Conservation (phyloP, 129 eudicot genomes). For the Pittosporum tobira region DNA sequence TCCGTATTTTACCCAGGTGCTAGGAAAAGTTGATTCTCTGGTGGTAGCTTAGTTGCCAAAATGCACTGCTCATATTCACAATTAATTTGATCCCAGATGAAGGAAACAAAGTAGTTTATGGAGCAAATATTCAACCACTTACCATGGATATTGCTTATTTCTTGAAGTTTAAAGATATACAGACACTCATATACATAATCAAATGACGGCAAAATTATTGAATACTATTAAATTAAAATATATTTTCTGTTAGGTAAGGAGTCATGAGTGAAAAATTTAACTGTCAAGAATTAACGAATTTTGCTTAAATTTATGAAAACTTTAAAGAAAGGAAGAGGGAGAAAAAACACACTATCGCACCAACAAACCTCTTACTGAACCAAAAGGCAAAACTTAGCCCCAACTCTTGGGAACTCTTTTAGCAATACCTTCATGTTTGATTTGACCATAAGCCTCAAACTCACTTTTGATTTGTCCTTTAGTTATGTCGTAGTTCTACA, state of each 20-base stretch:
- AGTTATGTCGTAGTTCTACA: constrained; percentile 92
- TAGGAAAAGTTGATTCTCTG: constrained; percentile 50
- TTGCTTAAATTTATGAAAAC: no score
- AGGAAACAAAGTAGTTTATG: constrained; percentile 21
- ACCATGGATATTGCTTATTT: constrained; percentile 25
- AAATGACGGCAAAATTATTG: no score
- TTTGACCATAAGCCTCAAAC: constrained; percentile 99
- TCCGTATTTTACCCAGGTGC: constrained; percentile 48
- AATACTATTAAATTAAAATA: no score
- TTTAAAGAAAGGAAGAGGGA: neutral
- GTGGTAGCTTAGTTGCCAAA: constrained; percentile 41
- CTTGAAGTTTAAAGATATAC: no score
- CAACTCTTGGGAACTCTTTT: constrained; percentile 50
- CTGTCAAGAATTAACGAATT: no score
- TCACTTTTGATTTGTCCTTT: constrained; percentile 98
- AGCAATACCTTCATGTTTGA: constrained; percentile 98
- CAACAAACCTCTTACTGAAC: constrained; percentile 72
- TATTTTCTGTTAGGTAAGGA: no score
- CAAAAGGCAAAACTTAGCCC: constrained; percentile 63
- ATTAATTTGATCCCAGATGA: constrained; percentile 13
- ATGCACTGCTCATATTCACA: no score
- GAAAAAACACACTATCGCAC: constrained; percentile 1
- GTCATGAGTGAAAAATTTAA: no score
- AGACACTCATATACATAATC: no score
- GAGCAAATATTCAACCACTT: constrained; percentile 17